Base-by-base conservation (phyloP, 1,284 basidiomycete genomes). In the Marasmius oreades region DNA sequence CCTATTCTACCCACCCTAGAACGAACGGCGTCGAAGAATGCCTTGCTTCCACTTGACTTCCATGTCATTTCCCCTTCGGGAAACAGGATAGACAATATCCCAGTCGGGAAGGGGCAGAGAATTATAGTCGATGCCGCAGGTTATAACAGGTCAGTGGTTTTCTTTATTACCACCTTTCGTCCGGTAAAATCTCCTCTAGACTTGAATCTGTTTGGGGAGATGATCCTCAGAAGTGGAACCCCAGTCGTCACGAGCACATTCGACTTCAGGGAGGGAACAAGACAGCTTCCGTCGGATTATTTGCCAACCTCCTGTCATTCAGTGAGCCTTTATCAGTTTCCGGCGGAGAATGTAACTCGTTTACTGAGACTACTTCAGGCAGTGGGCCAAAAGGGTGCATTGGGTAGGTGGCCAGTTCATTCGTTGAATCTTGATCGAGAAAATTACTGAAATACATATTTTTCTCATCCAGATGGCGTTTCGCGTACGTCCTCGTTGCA, bases 61-160 rank as follows among this genome's bases (percentile, higher is more conserved):
- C 18, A 18, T 2, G 39, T 53, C 4, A 20, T 26, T 3, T 22
- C 37, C 11, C 3, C 14, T 2, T 3, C n/a, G 1, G 52, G 52
- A 22, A 12, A 44, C 16, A 26, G 8, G 11, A 22, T 53, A 23
- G n/a, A 34, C 6, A 12, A 44, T 10, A 18, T 53, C 6, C 39
- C 37, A 4, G 37, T 53, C 12, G 11, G 24, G 24, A 42, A 42
- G 24, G 52, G 68, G 5, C 61, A 64, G 36, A 53, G 52, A 8
- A 63, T 70, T 8, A 14, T 62, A 16, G 48, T 61, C 22, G 62
- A 59, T 18, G 59, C 69, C 8, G 45, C 56, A 14, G 51, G 39
- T 26, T 69, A 69, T 45, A 68, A 67, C 45, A 55, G 67, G 67
- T 65, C 24, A 8, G 62, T 51, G 2, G 7, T n/a, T 5, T 20